Evolutionary conservation across 1,284 basidiomycete genomes (phyloP), one percentile per base, ranked within the genome.

Genomic region (Irpex lacteus): DNA sequence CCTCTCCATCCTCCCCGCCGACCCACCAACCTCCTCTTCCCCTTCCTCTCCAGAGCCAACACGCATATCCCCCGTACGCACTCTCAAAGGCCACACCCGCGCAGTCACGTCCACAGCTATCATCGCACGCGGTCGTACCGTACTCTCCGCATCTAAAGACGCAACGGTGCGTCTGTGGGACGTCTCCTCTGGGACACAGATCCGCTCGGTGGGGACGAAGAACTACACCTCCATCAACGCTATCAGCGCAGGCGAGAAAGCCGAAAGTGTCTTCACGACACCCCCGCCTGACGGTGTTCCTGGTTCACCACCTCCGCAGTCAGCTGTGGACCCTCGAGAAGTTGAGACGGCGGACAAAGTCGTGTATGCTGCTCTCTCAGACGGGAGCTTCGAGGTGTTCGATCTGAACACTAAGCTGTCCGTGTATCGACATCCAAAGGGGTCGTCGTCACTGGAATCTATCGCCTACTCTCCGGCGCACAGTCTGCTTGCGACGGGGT

Each of bases 81-180:
- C 84, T 0, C 75, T 94, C 47, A 85, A 81, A 61, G 91, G 86
- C 0, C 94, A 96, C 72, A 85, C 82, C 1, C 83, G 90, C 1
- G 80, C 85, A 0, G 78, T 90, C 50, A 86, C 87, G 0, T 80
- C 82, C 3, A 83, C 84, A 0, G 82, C 78, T 2, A 90, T 94
- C 66, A 75, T 94, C 44, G 83, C 84, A 0, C 77, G 84, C 0
- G 90, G 92, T 0, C 80, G 84, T 36, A 87, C 88, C 67, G 76
- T 95, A 11, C 70, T 95, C 1, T 87, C 85, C 2, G 74, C 78
- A 0, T 83, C 85, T 4, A 82, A 85, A 62, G 93, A 95, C 71
- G 85, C 87, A 1, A 89, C 87, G 0, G 73, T 94, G 19, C 81
- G 89, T 34, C 76, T 92, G 3, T 96, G 92, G 92, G 90, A 94